Percentiles rank a stretch among this genome's conserved stretches.
phyloP scores from a whole-genome alignment of 2,329 filamentous ascomycete genomes.

The Trichoderma sp. region DNA sequence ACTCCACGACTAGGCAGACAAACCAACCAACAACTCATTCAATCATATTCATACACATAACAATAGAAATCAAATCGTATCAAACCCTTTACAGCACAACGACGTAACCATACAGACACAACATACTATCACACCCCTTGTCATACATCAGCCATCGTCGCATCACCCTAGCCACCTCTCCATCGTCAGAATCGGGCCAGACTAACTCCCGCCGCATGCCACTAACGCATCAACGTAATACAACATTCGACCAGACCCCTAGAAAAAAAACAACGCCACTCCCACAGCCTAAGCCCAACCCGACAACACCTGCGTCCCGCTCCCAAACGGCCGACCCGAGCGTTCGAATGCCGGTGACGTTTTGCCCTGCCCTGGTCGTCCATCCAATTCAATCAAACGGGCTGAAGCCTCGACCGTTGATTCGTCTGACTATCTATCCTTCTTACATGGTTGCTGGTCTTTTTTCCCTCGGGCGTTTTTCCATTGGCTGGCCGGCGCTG shows the following conservation, averaged over 20 bases:
- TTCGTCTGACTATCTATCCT: background rate
- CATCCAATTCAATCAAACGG: background rate
- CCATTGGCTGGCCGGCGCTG: background rate
- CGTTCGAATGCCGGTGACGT: background rate
- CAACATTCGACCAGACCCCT: slow-evolving; percentile 6
- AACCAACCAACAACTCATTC: background rate
- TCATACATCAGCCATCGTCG: background rate
- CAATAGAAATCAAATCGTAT: background rate
- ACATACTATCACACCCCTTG: background rate
- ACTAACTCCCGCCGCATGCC: background rate
- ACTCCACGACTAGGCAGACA: background rate
- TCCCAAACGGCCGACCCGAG: slow-evolving; percentile 4
- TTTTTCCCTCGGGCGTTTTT: background rate
- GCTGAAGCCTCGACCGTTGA: background rate
- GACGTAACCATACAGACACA: background rate
- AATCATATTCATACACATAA: background rate
- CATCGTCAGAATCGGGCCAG: slow-evolving; percentile 1
- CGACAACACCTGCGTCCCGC: background rate
- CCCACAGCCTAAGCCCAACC: background rate
- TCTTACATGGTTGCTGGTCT: background rate
- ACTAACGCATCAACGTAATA: background rate
- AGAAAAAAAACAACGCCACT: slow-evolving; percentile 16
- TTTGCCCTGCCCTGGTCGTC: background rate
- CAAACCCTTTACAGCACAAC: background rate
- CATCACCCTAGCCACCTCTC: background rate